Conservation (phyloP, 2,329 filamentous ascomycete genomes). For the Albifimbria verrucaria region DNA sequence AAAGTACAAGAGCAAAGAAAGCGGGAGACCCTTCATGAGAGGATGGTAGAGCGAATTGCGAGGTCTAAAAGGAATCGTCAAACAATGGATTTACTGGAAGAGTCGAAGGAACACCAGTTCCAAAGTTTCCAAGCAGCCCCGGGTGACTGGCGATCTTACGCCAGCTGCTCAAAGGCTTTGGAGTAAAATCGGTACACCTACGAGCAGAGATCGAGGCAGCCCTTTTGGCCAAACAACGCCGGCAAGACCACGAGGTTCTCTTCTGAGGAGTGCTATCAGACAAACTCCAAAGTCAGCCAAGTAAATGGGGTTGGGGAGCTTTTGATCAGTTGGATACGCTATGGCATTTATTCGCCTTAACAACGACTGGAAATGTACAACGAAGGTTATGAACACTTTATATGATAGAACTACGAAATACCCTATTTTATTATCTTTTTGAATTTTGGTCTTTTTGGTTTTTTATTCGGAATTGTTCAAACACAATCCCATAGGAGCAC, state of each 20-base stretch:
- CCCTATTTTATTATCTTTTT: background rate
- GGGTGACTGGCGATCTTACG: conserved; percentile 57
- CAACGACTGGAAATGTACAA: background rate
- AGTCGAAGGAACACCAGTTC: conserved; percentile 58
- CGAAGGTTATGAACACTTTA: background rate
- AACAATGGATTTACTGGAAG: conserved; percentile 59
- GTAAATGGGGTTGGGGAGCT: conserved; percentile 2
- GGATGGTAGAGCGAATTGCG: conserved; percentile 80
- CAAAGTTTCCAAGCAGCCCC: conserved; percentile 65
- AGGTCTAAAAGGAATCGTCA: conserved; percentile 64
- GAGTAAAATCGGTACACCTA: conserved; percentile 54
- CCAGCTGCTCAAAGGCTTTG: conserved; percentile 71
- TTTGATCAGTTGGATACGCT: too few species aligned
- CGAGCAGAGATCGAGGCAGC: conserved; percentile 25
- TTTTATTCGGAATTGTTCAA: too few species aligned
- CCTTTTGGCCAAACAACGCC: conserved; percentile 35
- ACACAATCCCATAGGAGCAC: too few species aligned
- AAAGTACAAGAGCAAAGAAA: conserved; percentile 70
- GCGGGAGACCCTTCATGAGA: conserved; percentile 78
- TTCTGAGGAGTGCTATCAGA: conserved; percentile 30
- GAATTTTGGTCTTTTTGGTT: background rate
- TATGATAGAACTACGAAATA: background rate
- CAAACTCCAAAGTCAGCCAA: conserved; percentile 17
- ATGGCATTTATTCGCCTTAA: too few species aligned
- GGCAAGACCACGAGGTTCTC: conserved; percentile 34